Base-by-base conservation (phyloP, 2,329 filamentous ascomycete species). In the Tolypocladium paradoxum region DNA sequence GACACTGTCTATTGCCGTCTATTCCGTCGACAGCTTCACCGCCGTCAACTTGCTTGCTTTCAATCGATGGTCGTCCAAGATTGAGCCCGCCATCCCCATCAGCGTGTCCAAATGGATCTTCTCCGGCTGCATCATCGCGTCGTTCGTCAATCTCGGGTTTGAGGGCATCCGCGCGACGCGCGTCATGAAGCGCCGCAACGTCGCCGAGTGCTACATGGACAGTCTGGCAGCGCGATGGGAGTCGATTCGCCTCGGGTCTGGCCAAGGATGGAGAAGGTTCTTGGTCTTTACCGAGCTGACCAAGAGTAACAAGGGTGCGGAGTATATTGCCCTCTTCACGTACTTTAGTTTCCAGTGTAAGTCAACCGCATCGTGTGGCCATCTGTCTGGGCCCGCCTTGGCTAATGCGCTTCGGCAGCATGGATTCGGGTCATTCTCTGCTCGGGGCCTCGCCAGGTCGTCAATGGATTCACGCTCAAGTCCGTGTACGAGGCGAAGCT, bases 71-170 rank as follows among this genome's bases (percentile, higher is more conserved):
- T 88, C 89, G 1, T 89, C 87, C 51, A 79, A 88, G 60, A 87
- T 97, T 61, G 73, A 89, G 61, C 90, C 90, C 1, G 79, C 81
- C 40, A 86, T 97, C 58, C 80, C 84, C 4, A 83, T 95, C 64
- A 73, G 82, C 49, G 80, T 92, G 52, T 87, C 90, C 14, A 95
- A 93, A 73, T 96, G 91, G 90, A 91, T 99, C 67, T 99, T 97
- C 67, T 87, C 89, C 31, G 81, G 83, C 53, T 96, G 91, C 68
- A 97, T 99, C 65, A 86, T 97, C 58, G 76, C 93, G 36, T 97
- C 91, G 11, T 91, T 92, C 68, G 73, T 90, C 58, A 88, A 97
- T 59, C 78, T 95, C 31, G 76, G 73, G 18, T 93, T 87, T 63
- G 88, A 95, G 69, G 90, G 88, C 73, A 65, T 95, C 48, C 82